Evolutionary conservation across 2,329 filamentous ascomycete genomes (phyloP).

Genomic region (Alternaria atra): DNA sequence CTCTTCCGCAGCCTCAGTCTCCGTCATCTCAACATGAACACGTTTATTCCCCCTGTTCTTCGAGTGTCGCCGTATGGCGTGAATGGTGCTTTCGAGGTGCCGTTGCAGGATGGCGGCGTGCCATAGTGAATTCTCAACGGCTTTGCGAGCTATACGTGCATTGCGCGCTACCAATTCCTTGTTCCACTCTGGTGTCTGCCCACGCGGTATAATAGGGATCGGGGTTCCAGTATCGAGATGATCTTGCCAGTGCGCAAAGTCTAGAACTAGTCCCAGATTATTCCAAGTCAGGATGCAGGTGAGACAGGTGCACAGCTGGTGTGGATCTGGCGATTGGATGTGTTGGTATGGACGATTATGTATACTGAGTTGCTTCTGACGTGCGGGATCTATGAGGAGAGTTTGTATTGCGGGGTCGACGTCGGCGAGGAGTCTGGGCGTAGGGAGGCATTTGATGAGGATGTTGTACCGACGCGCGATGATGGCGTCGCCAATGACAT

Average conservation of each 20-base stretch:
- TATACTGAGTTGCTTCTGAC: constrained; percentile 57
- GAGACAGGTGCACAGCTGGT: constrained; percentile 64
- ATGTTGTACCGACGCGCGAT: constrained; percentile 60
- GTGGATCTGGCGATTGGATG: constrained; percentile 57
- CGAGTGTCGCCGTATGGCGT: constrained; percentile 58
- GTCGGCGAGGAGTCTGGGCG: constrained; percentile 57
- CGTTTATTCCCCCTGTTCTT: constrained; percentile 61
- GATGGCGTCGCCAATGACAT: constrained; percentile 56
- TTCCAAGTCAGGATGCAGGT: constrained; percentile 67
- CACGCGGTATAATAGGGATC: constrained; percentile 62
- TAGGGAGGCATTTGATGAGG: constrained; percentile 61
- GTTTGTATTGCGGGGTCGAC: constrained; percentile 50
- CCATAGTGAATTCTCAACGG: constrained; percentile 59
- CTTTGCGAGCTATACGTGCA: constrained; percentile 56
- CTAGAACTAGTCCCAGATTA: constrained; percentile 62
- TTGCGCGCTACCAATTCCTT: constrained; percentile 54
- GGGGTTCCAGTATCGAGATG: constrained; percentile 62
- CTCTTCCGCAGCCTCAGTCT: constrained; percentile 56
- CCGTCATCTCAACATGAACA: constrained; percentile 57
- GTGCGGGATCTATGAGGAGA: constrained; percentile 53
- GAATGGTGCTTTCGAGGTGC: constrained; percentile 59
- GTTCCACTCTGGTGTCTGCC: constrained; percentile 62
- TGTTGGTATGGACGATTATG: constrained; percentile 64
- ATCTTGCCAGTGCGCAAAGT: constrained; percentile 66
- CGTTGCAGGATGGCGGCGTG: constrained; percentile 61